phyloP scores from a whole-genome alignment of 345 rosid species.

The Microcos paniculata region DNA sequence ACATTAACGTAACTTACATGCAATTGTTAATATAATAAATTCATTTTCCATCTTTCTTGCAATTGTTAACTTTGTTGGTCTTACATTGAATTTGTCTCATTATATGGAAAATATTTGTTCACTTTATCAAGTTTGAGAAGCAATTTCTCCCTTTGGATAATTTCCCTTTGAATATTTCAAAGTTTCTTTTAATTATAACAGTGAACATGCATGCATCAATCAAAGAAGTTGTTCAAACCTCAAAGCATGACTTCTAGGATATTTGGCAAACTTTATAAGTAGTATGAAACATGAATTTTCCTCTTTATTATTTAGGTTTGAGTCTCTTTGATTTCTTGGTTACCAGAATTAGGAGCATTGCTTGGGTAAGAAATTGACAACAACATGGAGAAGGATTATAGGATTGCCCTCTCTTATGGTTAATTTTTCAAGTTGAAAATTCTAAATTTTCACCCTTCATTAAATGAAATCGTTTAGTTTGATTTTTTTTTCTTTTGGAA shows the following conservation, averaged over 20 bases:
- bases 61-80: not conserved
- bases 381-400: too few relatives aligned
- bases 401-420: too few relatives aligned
- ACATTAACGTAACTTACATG: not conserved
- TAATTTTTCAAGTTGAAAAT: too few relatives aligned
- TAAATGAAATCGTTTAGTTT: too few relatives aligned
- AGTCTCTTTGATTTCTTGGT: too few relatives aligned
- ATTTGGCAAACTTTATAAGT: too few relatives aligned
- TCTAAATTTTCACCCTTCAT: too few relatives aligned
- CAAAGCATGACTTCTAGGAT: not conserved
- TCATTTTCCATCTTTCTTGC: not conserved
- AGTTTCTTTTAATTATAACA: too few relatives aligned
- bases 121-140: not conserved
- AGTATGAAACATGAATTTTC: not conserved
- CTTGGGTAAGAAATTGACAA: too few relatives aligned
- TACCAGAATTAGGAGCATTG: too few relatives aligned
- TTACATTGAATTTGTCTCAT: not conserved
- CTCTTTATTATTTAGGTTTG: not conserved
- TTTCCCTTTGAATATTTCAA: too few relatives aligned
- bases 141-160: not conserved
- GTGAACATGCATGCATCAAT: not conserved
- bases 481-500: too few relatives aligned
- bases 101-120: not conserved
- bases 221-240: not conserved
- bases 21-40: not conserved